phyloP scores from a whole-genome alignment of 371 early-diverging fungal species.

The Circinella minor region DNA sequence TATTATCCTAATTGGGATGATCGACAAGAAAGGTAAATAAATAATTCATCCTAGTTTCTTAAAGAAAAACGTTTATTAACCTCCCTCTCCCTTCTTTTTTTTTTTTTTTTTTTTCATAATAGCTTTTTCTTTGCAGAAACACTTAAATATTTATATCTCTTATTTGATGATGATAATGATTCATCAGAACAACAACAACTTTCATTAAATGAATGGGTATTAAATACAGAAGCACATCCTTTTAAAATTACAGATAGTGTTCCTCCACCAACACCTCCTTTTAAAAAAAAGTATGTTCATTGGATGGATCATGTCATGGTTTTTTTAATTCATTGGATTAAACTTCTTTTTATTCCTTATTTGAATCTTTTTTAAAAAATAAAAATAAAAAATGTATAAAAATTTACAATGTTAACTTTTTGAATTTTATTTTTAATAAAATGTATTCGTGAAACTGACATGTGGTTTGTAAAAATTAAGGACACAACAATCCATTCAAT shows the following conservation, averaged over 20 bases:
- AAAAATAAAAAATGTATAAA: background rate
- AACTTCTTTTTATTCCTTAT: slow-evolving; percentile 15
- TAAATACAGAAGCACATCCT: slow-evolving; percentile 92
- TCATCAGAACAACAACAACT: slow-evolving; percentile 34
- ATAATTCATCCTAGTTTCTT: background rate
- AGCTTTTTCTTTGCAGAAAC: slow-evolving; percentile 93
- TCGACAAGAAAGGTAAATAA: slow-evolving; percentile 50
- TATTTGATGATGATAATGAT: slow-evolving; percentile 64
- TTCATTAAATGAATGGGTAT: slow-evolving; percentile 81
- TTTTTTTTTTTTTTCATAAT: too few relatives aligned
- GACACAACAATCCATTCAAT: too few relatives aligned
- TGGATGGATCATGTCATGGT: background rate
- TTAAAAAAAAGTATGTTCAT: background rate
- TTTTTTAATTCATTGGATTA: slow-evolving; percentile 6
- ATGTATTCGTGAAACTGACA: too few relatives aligned
- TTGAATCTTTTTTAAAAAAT: background rate
- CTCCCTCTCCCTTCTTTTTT: too few relatives aligned
- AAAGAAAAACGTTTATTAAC: too few relatives aligned
- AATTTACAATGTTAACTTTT: too few relatives aligned
- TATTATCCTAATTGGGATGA: slow-evolving; percentile 41
- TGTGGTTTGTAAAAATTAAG: too few relatives aligned
- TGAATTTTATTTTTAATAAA: too few relatives aligned
- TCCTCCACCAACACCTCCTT: slow-evolving; percentile 19
- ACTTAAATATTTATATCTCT: slow-evolving; percentile 90
- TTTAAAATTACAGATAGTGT: slow-evolving; percentile 47